phyloP scores from a whole-genome alignment of 2,329 filamentous ascomycete genomes.

The Colletotrichum zoysiae region DNA sequence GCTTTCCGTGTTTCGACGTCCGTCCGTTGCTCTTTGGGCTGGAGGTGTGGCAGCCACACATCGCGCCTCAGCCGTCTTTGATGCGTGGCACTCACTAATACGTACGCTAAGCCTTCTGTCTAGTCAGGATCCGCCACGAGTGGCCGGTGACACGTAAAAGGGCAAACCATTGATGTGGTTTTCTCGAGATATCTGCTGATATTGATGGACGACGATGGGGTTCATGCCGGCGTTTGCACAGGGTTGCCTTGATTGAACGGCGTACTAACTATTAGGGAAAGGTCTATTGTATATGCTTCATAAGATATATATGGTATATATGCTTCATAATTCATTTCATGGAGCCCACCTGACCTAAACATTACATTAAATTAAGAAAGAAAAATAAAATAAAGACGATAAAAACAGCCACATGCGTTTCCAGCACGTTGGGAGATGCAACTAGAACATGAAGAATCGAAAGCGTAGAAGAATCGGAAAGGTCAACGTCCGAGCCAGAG shows the following conservation, averaged over 20 bases:
- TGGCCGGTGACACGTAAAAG: not conserved
- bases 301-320: slow-evolving; percentile 33
- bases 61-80: not conserved
- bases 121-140: not conserved
- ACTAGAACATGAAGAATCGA: slow-evolving; percentile 21
- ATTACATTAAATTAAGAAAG: slow-evolving; percentile 37
- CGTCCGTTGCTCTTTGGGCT: no score
- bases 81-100: not conserved
- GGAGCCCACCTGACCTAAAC: slow-evolving; percentile 37
- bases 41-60: not conserved
- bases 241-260: not conserved
- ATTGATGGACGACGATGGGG: not conserved
- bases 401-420: not conserved
- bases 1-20: not conserved
- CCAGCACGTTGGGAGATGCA: slow-evolving; percentile 5
- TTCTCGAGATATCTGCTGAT: not conserved
- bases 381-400: not conserved
- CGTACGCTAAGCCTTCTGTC: not conserved
- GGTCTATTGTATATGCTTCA: slow-evolving; percentile 36
- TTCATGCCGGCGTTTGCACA: not conserved
- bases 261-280: slow-evolving; percentile 3
- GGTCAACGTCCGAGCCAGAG: slow-evolving; percentile 13
- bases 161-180: not conserved
- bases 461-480: slow-evolving; percentile 19
- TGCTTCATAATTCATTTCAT: slow-evolving; percentile 35